A percentile compares a stretch with the other conserved stretches of the same genome.
Evolutionary conservation across 75 land plant species (phyloP).

Genomic region (Pinus albicaulis): DNA sequence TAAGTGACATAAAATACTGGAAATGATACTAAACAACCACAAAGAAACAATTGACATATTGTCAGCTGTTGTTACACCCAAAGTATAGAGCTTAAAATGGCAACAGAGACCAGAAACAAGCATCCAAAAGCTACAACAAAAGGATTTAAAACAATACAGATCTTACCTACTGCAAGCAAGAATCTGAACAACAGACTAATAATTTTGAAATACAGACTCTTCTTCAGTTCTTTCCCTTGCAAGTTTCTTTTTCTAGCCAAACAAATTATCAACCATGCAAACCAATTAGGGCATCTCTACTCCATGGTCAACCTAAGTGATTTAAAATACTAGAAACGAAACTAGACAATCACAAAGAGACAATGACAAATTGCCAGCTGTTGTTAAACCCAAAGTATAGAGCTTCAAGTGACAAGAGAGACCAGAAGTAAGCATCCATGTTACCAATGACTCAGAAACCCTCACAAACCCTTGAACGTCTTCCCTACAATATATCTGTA

Average conservation of each 20-base stretch:
- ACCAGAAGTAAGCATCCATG: background rate
- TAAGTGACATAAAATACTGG: background rate
- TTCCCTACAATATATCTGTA: background rate
- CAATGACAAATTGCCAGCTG: background rate
- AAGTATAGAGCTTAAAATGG: background rate
- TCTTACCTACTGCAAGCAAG: background rate
- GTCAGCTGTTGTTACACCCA: background rate
- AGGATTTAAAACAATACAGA: background rate
- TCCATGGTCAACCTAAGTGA: background rate
- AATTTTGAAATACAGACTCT: background rate
- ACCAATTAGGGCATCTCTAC: background rate
- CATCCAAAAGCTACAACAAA: background rate
- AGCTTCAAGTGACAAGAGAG: background rate
- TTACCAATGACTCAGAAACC: background rate
- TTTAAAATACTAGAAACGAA: background rate
- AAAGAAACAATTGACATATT: background rate
- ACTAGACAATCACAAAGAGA: background rate
- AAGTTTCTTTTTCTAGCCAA: background rate
- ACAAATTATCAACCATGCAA: background rate
- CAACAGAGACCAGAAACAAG: background rate
- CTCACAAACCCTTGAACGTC: background rate
- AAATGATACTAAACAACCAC: background rate
- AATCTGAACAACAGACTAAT: background rate
- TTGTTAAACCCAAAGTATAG: background rate
- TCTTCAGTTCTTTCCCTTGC: background rate